A percentile compares a stretch with the other conserved stretches of the same genome.
Conservation (phyloP, 257 asterid species). For the Linaria vulgaris region DNA sequence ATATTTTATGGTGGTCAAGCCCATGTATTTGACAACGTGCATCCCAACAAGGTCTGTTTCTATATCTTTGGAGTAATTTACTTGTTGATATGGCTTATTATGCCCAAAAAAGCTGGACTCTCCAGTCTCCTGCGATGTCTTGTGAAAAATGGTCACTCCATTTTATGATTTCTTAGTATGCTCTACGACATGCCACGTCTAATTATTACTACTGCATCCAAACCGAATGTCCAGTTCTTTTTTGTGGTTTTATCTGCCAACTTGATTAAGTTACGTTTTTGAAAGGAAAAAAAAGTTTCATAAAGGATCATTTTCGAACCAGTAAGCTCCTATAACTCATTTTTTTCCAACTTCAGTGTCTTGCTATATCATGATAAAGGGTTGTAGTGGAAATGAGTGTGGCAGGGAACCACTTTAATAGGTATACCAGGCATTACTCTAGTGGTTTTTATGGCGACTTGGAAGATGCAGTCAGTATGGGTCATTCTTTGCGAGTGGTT, state of each 20-base stretch:
- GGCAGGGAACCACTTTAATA: too few relatives aligned
- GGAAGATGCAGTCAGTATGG: too few relatives aligned
- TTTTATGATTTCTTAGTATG: conserved; percentile 18
- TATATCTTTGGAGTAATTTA: conserved; percentile 15
- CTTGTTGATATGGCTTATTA: background rate
- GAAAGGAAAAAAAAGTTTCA: too few relatives aligned
- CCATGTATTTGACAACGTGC: conserved; percentile 87
- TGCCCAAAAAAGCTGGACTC: too few relatives aligned
- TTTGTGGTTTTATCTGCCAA: background rate
- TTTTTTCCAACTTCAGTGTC: too few relatives aligned
- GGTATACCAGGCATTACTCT: too few relatives aligned
- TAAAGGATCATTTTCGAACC: too few relatives aligned
- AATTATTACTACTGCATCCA: background rate
- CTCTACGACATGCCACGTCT: background rate
- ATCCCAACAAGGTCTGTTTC: conserved; percentile 70
- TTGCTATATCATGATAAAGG: background rate
- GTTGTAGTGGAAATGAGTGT: background rate
- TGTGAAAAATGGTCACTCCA: too few relatives aligned
- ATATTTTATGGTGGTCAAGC: conserved; percentile 96
- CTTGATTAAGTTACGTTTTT: background rate
- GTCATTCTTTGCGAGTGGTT: too few relatives aligned
- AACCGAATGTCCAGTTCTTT: background rate
- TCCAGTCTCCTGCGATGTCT: too few relatives aligned
- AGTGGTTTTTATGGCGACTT: too few relatives aligned
- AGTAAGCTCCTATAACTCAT: too few relatives aligned